These are phyloP conservation scores for Rubia occidens DNA, from an alignment of 305 asterid species.

Conservation along the genomic window DNA sequence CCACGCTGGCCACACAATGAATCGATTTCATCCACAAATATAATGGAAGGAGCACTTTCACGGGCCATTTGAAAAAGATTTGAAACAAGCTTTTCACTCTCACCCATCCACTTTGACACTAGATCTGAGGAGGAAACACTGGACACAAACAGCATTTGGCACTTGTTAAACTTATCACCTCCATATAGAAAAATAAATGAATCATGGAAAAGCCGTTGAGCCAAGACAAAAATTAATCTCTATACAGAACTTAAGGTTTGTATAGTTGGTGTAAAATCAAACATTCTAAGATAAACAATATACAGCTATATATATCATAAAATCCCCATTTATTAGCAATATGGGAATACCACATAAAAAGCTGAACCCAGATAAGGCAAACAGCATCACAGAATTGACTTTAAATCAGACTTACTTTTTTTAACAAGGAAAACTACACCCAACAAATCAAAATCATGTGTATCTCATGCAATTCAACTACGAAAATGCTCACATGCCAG, in stretches of 20 bases:
- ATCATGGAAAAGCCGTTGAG: background rate
- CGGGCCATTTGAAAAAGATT: conserved; percentile 98
- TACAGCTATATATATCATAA: background rate
- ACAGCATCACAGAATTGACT: background rate
- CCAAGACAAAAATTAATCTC: background rate
- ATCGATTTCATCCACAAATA: conserved; percentile 89
- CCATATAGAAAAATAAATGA: conserved; percentile 15
- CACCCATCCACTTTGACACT: conserved; percentile 99
- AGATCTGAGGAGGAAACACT: conserved; percentile 93
- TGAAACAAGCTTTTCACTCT: conserved; percentile 95
- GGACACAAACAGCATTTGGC: conserved; percentile 52
- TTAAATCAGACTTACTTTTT: background rate
- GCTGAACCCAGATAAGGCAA: conserved; percentile 3
- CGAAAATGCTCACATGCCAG: background rate
- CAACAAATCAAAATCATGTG: background rate
- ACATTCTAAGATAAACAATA: background rate
- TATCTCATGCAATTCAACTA: background rate
- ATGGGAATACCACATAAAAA: background rate
- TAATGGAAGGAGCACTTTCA: conserved; percentile 89
- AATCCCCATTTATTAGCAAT: background rate
- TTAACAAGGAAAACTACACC: background rate
- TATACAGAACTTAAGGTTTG: background rate
- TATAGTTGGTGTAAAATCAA: background rate
- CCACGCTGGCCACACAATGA: conserved; percentile 92
- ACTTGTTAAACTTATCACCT: conserved; percentile 43